Percentiles rank a stretch among this genome's conserved stretches.
Conservation (phyloP, 768 basidiomycete genomes). For the Fistulinella prunicolor region DNA sequence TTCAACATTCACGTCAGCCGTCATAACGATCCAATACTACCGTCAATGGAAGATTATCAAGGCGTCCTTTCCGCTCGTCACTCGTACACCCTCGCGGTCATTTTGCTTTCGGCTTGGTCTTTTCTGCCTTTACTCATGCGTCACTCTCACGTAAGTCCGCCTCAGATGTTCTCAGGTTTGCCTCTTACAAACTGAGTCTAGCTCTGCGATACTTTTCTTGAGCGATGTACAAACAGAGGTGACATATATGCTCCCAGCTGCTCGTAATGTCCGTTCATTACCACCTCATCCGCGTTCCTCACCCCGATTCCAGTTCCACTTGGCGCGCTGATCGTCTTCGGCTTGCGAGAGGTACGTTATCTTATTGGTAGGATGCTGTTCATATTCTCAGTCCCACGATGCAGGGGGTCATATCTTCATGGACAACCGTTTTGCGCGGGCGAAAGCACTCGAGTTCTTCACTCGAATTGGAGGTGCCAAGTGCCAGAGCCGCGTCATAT, state of each 20-base stretch:
- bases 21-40: constrained; percentile 44
- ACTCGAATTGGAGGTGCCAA: constrained; percentile 18
- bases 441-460: constrained; percentile 10
- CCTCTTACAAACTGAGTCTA: constrained; percentile 14
- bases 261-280: constrained; percentile 35
- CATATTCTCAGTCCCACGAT: background rate
- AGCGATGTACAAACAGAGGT: constrained; percentile 28
- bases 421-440: constrained; percentile 19
- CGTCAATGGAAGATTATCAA: constrained; percentile 38
- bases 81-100: constrained; percentile 34
- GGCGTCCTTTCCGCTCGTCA: constrained; percentile 41
- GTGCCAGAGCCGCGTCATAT: constrained; percentile 20
- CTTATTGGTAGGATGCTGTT: background rate
- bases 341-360: constrained; percentile 42
- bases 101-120: constrained; percentile 39
- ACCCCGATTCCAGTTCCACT: constrained; percentile 43
- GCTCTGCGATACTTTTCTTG: constrained; percentile 39
- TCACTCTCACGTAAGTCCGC: constrained; percentile 41
- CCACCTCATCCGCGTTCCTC: background rate
- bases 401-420: constrained; percentile 41
- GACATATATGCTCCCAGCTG: constrained; percentile 49
- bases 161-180: background rate
- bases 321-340: constrained; percentile 47
- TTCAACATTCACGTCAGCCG: constrained; percentile 30
- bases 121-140: constrained; percentile 45